Conservation (phyloP, 352 stramenopile genomes). For the Pythium aphanidermatum region DNA sequence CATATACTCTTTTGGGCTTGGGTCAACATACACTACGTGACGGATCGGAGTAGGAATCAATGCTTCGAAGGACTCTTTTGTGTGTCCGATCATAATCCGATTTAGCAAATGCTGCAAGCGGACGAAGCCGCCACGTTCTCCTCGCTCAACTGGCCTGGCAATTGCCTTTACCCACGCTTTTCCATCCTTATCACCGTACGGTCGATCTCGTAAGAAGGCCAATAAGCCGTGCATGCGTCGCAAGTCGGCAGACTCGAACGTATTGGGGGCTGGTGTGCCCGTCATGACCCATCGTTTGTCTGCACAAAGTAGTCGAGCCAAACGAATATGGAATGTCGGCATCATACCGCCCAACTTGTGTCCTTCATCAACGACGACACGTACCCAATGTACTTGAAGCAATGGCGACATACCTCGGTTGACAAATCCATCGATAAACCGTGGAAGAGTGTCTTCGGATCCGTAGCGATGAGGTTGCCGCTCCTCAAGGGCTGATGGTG, state of each 20-base stretch:
- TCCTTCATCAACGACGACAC: constrained; percentile 94
- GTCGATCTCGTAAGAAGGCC: constrained; percentile 85
- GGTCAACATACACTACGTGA: constrained; percentile 34
- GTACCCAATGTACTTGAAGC: constrained; percentile 64
- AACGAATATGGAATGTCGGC: constrained; percentile 55
- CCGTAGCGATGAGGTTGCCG: constrained; percentile 59
- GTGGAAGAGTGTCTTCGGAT: constrained; percentile 34
- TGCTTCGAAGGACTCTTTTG: constrained; percentile 83
- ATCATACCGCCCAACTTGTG: constrained; percentile 81
- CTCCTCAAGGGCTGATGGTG: constrained; percentile 44
- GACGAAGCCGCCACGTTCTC: constrained; percentile 41
- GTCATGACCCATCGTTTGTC: constrained; percentile 95
- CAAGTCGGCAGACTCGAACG: constrained; percentile 72
- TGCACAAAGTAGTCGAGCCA: constrained; percentile 69
- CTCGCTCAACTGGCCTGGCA: constrained; percentile 50
- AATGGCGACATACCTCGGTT: constrained; percentile 43
- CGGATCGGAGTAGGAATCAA: constrained; percentile 25
- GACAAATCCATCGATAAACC: constrained; percentile 43
- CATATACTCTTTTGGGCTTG: constrained; percentile 57
- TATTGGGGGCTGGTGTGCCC: constrained; percentile 91
- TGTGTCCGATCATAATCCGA: constrained; percentile 92
- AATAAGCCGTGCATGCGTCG: constrained; percentile 85
- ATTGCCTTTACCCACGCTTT: constrained; percentile 66
- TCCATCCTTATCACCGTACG: constrained; percentile 67
- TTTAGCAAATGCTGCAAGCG: constrained; percentile 78